These are phyloP conservation scores for Epicoccum nigrum DNA, from an alignment of 2,329 filamentous ascomycete species.

Conservation along the genomic window DNA sequence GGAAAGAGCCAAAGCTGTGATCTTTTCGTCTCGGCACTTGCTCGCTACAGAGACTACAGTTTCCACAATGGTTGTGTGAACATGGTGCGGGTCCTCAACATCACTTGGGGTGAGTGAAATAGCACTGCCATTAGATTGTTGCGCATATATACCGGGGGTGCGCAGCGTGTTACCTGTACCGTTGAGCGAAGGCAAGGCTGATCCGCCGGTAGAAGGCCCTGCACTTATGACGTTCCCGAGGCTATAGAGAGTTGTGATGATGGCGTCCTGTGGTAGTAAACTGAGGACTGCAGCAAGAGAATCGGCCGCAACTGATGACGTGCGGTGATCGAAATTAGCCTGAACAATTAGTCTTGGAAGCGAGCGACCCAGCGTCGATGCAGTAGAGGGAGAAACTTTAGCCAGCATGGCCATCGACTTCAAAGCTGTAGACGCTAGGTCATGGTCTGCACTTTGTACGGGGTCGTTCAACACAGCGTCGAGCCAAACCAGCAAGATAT, in stretches of 20 bases:
- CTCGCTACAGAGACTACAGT: constrained; percentile 90
- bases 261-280: constrained; percentile 84
- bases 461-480: constrained; percentile 80
- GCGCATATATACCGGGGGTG: constrained; percentile 48
- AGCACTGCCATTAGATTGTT: constrained; percentile 68
- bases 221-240: constrained; percentile 94
- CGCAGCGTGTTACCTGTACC: constrained; percentile 55
- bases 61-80: constrained; percentile 90
- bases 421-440: constrained; percentile 77
- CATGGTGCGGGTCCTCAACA: constrained; percentile 77
- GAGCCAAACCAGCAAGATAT: constrained; percentile 82
- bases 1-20: constrained; percentile 88
- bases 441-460: constrained; percentile 79
- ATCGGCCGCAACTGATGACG: constrained; percentile 78
- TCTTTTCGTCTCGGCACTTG: constrained; percentile 84
- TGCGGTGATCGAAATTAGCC: constrained; percentile 71
- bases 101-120: constrained; percentile 77
- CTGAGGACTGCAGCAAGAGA: constrained; percentile 83
- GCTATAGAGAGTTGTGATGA: constrained; percentile 94
- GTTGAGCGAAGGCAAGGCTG: constrained; percentile 57
- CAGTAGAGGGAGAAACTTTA: constrained; percentile 72
- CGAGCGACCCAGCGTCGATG: constrained; percentile 76
- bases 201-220: constrained; percentile 60
- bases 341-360: constrained; percentile 89
- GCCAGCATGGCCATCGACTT: constrained; percentile 83